phyloP scores from a whole-genome alignment of 2,329 filamentous ascomycete genomes.

The Penicillium polonicum region DNA sequence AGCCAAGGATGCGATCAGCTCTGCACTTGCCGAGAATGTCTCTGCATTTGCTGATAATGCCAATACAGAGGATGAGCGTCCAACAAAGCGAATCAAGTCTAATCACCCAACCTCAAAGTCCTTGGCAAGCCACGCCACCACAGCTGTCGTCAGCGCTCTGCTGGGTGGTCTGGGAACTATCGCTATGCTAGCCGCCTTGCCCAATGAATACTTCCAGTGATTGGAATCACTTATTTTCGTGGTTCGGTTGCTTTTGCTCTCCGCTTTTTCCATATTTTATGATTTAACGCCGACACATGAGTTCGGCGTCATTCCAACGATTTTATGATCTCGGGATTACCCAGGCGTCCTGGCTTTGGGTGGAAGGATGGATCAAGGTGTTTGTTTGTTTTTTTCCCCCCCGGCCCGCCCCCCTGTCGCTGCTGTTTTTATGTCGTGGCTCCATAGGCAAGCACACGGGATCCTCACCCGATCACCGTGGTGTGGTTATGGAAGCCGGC shows the following conservation, averaged over 20 bases:
- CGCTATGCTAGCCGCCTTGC: constrained; percentile 42
- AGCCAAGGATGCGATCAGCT: constrained; percentile 11
- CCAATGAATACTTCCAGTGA: constrained; percentile 44
- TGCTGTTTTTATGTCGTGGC: not conserved
- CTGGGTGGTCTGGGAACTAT: constrained; percentile 45
- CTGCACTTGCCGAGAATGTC: constrained; percentile 13
- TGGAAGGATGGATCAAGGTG: not conserved
- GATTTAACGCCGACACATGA: not conserved
- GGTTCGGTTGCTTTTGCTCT: not conserved
- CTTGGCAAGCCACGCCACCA: constrained; percentile 40
- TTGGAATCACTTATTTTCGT: not conserved
- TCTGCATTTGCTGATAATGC: constrained; percentile 11
- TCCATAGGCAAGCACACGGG: not conserved
- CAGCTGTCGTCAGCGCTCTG: constrained; percentile 41
- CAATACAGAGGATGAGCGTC: constrained; percentile 19
- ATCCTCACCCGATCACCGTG: not conserved
- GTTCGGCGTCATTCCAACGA: constrained; percentile 4
- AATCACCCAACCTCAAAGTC: constrained; percentile 16
- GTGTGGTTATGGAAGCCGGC: constrained; percentile 1
- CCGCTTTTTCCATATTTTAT: not conserved
- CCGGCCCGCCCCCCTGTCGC: not conserved
- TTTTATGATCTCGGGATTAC: constrained; percentile 5
- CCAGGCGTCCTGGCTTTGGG: constrained; percentile 5
- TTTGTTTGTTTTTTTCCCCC: not conserved
- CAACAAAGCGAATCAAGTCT: constrained; percentile 31